Conservation (phyloP, 2,329 filamentous ascomycete species). For the Myrmaecium sp. region DNA sequence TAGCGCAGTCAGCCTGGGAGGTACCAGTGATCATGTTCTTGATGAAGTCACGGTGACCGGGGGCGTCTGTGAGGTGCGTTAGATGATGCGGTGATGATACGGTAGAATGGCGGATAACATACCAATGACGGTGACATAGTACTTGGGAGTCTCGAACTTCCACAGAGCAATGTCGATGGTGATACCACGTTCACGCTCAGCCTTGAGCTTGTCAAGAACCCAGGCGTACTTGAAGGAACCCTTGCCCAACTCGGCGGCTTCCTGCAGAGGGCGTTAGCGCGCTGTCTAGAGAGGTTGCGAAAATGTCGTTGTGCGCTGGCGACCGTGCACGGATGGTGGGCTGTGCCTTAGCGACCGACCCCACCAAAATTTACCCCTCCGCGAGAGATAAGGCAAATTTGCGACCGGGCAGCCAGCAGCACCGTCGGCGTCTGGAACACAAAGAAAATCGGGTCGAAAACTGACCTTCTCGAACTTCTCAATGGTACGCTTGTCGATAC, state of each 20-base stretch:
- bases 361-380: slow-evolving; percentile 23
- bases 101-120: slow-evolving; percentile 13
- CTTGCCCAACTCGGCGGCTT: slow-evolving; percentile 98
- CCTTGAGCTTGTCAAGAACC: slow-evolving; percentile 99
- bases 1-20: slow-evolving; percentile 98
- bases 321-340: neutral
- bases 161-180: slow-evolving; percentile 99
- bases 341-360: slow-evolving; percentile 19
- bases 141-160: slow-evolving; percentile 99
- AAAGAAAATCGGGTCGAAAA: slow-evolving; percentile 10
- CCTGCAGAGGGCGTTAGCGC: slow-evolving; percentile 38
- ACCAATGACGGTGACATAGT: slow-evolving; percentile 96
- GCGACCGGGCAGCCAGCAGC: slow-evolving; percentile 12
- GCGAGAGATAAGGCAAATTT: slow-evolving; percentile 15
- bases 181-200: slow-evolving; percentile 99
- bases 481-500: slow-evolving; percentile 99
- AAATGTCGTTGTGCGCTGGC: slow-evolving; percentile 1
- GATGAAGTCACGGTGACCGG: slow-evolving; percentile 99
- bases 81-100: slow-evolving; percentile 9
- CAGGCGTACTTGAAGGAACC: slow-evolving; percentile 99
- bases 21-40: slow-evolving; percentile 99
- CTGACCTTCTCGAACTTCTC: slow-evolving; percentile 99
- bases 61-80: slow-evolving; percentile 50
- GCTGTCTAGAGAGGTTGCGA: slow-evolving; percentile 9
- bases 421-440: slow-evolving; percentile 6